A percentile compares a stretch with the other conserved stretches of the same genome.
phyloP scores from a whole-genome alignment of 768 basidiomycete species.

The Rhizopogon vesiculosus region DNA sequence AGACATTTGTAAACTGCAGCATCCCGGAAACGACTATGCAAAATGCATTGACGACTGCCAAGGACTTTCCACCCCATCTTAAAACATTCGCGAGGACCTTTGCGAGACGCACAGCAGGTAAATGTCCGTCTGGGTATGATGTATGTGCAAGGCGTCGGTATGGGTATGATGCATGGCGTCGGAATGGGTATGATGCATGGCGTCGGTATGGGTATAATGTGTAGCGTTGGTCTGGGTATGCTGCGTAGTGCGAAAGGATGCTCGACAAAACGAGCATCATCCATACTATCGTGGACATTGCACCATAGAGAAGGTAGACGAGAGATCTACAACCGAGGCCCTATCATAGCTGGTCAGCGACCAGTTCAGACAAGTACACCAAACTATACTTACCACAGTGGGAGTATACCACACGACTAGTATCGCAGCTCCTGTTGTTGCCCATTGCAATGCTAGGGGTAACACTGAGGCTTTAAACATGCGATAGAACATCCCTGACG shows the following conservation, averaged over 20 bases:
- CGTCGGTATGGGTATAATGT: too few relatives aligned
- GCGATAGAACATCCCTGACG: slow-evolving; percentile 10
- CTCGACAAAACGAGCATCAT: slow-evolving; percentile 25
- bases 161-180: slow-evolving; percentile 2
- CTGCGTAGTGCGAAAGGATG: slow-evolving; percentile 16
- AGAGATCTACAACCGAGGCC: slow-evolving; percentile 31
- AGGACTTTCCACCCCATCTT: slow-evolving; percentile 12
- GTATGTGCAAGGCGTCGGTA: slow-evolving; percentile 6
- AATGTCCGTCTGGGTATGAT: not conserved
- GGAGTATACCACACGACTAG: slow-evolving; percentile 21
- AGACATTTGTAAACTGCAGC: slow-evolving; percentile 19
- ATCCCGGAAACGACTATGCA: slow-evolving; percentile 16
- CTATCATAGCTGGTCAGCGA: slow-evolving; percentile 5
- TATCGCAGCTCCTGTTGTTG: slow-evolving; percentile 19
- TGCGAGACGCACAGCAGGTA: not conserved
- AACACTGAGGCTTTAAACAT: slow-evolving; percentile 19
- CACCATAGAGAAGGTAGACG: slow-evolving; percentile 25
- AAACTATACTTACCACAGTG: slow-evolving; percentile 11
- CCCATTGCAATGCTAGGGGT: slow-evolving; percentile 23
- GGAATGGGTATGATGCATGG: not conserved
- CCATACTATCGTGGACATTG: slow-evolving; percentile 26
- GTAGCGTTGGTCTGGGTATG: not conserved
- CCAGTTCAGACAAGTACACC: not conserved
- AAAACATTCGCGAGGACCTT: slow-evolving; percentile 4
- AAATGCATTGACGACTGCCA: slow-evolving; percentile 16